Evolutionary conservation across 495 filamentous ascomycete species (phyloP).

Genomic region (Xylaria flabelliformis): DNA sequence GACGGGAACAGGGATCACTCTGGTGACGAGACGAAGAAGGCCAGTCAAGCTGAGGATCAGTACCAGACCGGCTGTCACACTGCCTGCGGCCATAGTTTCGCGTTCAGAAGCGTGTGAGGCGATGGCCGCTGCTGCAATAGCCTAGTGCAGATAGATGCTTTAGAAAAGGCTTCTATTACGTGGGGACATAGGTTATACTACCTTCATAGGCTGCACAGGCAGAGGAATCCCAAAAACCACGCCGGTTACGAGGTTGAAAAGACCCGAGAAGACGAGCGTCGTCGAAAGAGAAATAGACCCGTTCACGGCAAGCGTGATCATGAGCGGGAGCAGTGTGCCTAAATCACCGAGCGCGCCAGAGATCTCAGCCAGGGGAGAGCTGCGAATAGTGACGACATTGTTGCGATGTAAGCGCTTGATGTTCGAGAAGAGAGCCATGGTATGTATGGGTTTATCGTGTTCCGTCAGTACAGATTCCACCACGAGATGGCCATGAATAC

Average conservation of each 20-base stretch:
- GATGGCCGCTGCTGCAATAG: slow-evolving; percentile 87
- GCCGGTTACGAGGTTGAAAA: slow-evolving; percentile 86
- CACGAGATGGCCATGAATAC: background rate
- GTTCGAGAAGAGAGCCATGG: slow-evolving; percentile 35
- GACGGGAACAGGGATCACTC: slow-evolving; percentile 80
- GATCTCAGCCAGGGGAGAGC: slow-evolving; percentile 75
- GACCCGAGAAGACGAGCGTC: slow-evolving; percentile 85
- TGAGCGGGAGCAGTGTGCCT: slow-evolving; percentile 87
- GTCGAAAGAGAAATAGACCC: slow-evolving; percentile 78
- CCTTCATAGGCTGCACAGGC: slow-evolving; percentile 86
- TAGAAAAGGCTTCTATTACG: background rate
- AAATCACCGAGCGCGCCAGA: slow-evolving; percentile 90
- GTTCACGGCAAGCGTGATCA: slow-evolving; percentile 79
- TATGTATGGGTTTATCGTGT: background rate
- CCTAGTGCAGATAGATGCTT: slow-evolving; percentile 55
- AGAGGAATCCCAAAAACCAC: slow-evolving; percentile 82
- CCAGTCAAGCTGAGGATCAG: slow-evolving; percentile 79
- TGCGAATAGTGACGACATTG: slow-evolving; percentile 54
- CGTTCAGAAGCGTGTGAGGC: slow-evolving; percentile 66
- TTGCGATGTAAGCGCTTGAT: slow-evolving; percentile 47
- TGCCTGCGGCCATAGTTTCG: slow-evolving; percentile 78
- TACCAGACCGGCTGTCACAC: slow-evolving; percentile 74
- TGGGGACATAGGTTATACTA: slow-evolving; percentile 25
- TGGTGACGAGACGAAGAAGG: slow-evolving; percentile 69
- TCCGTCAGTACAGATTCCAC: slow-evolving; percentile 9